Evolutionary conservation across 441 rosid genomes (phyloP).

Genomic region (Eutrema salsugineum): DNA sequence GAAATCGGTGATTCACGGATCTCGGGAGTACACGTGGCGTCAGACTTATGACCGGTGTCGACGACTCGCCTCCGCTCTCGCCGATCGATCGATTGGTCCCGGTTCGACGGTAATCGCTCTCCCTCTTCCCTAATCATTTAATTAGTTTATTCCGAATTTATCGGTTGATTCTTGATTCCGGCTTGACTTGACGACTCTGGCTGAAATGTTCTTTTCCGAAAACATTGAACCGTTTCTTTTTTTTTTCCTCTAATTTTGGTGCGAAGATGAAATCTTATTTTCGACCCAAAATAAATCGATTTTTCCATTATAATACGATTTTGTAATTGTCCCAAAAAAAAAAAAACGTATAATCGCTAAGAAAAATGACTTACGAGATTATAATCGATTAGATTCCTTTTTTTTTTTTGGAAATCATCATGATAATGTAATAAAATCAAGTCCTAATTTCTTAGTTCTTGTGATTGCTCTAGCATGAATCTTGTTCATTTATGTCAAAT

Average conservation of each 20-base stretch:
- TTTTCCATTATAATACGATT: background rate
- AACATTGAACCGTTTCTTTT: background rate
- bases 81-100: slow-evolving; percentile 50
- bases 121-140: background rate
- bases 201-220: background rate
- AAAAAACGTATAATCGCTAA: background rate
- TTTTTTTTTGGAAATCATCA: background rate
- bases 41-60: slow-evolving; percentile 82
- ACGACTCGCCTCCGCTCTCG: slow-evolving; percentile 78
- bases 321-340: background rate
- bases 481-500: background rate
- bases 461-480: background rate
- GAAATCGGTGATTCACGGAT: slow-evolving; percentile 63
- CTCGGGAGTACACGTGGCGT: slow-evolving; percentile 68
- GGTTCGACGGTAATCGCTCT: slow-evolving; percentile 53
- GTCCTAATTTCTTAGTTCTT: background rate
- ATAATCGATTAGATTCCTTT: background rate
- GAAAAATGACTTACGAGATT: background rate
- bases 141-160: background rate
- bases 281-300: background rate
- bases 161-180: background rate
- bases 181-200: background rate
- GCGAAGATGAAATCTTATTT: background rate
- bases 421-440: background rate
- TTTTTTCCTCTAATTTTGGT: background rate